Conservation (phyloP, 148 eudicot species). For the Cornus suecica region DNA sequence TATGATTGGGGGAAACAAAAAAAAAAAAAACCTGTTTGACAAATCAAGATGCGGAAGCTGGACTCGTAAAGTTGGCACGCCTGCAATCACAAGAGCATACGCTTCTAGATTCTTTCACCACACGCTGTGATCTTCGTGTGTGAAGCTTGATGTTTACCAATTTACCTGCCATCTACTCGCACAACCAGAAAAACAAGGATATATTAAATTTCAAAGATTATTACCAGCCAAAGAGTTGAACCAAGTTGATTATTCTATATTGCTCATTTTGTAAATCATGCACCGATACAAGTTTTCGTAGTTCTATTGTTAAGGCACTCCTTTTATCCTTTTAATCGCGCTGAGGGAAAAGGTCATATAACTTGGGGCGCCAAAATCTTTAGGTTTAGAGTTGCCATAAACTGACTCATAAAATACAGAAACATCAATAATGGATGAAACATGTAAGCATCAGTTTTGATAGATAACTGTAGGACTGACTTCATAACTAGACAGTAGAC, state of each 20-base stretch:
- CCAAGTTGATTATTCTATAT: not conserved
- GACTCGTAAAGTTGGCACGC: conserved; percentile 45
- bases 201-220: not conserved
- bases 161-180: conserved; percentile 81
- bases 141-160: conserved; percentile 91
- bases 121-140: conserved; percentile 74
- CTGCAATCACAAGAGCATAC: conserved; percentile 76
- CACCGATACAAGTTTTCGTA: not conserved
- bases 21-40: not conserved
- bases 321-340: too few species aligned
- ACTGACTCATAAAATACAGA: too few species aligned
- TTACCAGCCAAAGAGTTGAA: not conserved
- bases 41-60: conserved; percentile 19
- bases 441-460: too few species aligned
- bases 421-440: too few species aligned
- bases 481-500: too few species aligned
- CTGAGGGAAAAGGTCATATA: too few species aligned
- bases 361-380: too few species aligned
- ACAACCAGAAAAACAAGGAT: conserved; percentile 8
- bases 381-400: too few species aligned
- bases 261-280: not conserved
- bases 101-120: conserved; percentile 81
- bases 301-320: not conserved
- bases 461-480: too few species aligned
- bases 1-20: not conserved